Evolutionary conservation across 2,329 filamentous ascomycete genomes (phyloP), one percentile per base, ranked within the genome.

Genomic region (Phaeosphaeriaceae sp.): DNA sequence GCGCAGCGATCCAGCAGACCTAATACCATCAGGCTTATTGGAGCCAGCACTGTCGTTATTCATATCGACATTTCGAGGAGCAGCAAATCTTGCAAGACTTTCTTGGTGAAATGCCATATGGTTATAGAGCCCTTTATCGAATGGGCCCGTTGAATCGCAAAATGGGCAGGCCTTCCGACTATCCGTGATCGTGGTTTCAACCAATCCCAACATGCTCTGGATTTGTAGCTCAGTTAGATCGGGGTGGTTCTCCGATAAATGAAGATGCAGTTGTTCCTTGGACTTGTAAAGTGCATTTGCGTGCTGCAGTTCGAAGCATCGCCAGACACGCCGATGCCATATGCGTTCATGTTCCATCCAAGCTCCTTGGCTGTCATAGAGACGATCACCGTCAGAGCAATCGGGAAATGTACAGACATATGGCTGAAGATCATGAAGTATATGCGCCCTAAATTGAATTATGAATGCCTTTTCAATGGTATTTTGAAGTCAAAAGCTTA

Each of bases 381-480:
- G n/a, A 21, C 16, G 16, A 32, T 42, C 26, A 8, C n/a, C 26
- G 16, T 46, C 37, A 7, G 28, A n/a, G 30, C 52, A 56, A 33
- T 46, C 23, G 3, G 21, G 13, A 35, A 42, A 54, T 16, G 52
- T 56, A 35, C 52, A 56, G 15, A 56, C 29, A 30, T 56, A 56
- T 26, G 52, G 46, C 32, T 49, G 50, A 35, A 56, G 28, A 39
- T 56, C 52, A 36, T 46, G 45, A 5, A 56, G 29, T 18, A 56
- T 29, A 42, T 56, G 52, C 15, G 39, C 26, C 33, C 49, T 48
- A 34, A 26, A 36, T 18, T 38, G 15, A 33, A 50, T 38, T 36
- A 16, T 32, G 13, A 30, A 17, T 15, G 23, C 4, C 32, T 26
- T 30, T 30, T 12, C 21, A 4, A 17, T 12, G 29, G 9, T 18